phyloP scores from a whole-genome alignment of 305 asterid genomes.

The Solanum chacoense region DNA sequence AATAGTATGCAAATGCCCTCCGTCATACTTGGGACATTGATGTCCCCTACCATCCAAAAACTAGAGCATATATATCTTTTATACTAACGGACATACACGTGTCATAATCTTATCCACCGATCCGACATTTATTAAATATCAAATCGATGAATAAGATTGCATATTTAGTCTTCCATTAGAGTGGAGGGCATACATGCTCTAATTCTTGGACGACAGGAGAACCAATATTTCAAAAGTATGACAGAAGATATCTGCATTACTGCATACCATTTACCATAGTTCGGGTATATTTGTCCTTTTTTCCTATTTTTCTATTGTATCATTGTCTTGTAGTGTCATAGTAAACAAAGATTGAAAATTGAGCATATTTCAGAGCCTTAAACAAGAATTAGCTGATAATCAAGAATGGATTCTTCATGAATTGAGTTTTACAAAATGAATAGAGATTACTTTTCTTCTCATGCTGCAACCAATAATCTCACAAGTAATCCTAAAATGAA shows the following conservation, averaged over 20 bases:
- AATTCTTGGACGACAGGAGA: fast-evolving
- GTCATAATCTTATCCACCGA: not conserved
- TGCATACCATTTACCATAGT: not conserved
- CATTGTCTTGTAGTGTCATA: not conserved
- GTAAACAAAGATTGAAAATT: not conserved
- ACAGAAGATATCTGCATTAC: fast-evolving
- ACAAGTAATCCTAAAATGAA: not conserved
- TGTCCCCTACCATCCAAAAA: no score
- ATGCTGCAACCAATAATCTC: not conserved
- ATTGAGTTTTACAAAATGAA: not conserved
- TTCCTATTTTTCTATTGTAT: not conserved
- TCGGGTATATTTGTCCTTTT: no score
- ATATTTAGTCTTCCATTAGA: not conserved
- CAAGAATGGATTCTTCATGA: not conserved
- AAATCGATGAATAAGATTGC: no score
- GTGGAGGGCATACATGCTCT: not conserved
- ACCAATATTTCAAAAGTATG: no score
- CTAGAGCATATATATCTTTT: no score
- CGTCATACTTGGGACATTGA: no score
- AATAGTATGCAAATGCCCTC: no score
- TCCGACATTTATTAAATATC: not conserved
- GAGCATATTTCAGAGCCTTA: not conserved
- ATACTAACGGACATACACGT: no score
- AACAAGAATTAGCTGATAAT: not conserved
- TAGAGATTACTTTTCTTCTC: not conserved